phyloP scores from a whole-genome alignment of 192 early-diverging fungal species.

The Podila minutissima region DNA sequence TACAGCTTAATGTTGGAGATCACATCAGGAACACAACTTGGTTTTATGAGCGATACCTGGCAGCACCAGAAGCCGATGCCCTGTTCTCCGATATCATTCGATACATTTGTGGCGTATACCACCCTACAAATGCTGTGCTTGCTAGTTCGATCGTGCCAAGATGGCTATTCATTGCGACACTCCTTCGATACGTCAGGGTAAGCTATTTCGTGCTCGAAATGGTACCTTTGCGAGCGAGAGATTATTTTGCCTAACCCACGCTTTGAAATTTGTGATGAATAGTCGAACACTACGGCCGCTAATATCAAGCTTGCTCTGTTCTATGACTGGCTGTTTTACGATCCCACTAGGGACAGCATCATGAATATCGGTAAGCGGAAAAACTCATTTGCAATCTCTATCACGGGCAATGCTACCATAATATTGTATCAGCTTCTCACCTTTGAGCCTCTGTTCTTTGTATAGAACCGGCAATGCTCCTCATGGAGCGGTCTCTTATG shows the following conservation, averaged over 20 bases:
- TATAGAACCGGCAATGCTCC: slow-evolving; percentile 79
- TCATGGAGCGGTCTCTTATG: slow-evolving; percentile 75
- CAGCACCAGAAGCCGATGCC: slow-evolving; percentile 65
- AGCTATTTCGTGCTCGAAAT: not conserved
- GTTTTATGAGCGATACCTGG: slow-evolving; percentile 72
- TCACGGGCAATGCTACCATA: not conserved
- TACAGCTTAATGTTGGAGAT: slow-evolving; percentile 53
- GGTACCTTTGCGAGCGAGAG: too few species aligned
- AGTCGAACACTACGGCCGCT: slow-evolving; percentile 67
- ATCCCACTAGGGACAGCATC: slow-evolving; percentile 70
- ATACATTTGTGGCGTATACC: slow-evolving; percentile 76
- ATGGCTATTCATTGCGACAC: slow-evolving; percentile 70
- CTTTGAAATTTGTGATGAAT: not conserved
- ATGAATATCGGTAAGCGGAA: slow-evolving; percentile 69
- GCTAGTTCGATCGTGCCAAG: slow-evolving; percentile 77
- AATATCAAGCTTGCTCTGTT: slow-evolving; percentile 80
- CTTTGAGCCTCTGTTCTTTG: not conserved
- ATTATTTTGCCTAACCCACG: not conserved
- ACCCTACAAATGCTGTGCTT: slow-evolving; percentile 77
- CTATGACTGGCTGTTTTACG: slow-evolving; percentile 84
- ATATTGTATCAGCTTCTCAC: too few species aligned
- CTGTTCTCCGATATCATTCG: slow-evolving; percentile 76
- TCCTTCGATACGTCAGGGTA: slow-evolving; percentile 67
- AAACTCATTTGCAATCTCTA: not conserved
- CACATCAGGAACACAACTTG: slow-evolving; percentile 71